phyloP scores from a whole-genome alignment of 73 alveolate species.

The Paramecium tetraurelia region DNA sequence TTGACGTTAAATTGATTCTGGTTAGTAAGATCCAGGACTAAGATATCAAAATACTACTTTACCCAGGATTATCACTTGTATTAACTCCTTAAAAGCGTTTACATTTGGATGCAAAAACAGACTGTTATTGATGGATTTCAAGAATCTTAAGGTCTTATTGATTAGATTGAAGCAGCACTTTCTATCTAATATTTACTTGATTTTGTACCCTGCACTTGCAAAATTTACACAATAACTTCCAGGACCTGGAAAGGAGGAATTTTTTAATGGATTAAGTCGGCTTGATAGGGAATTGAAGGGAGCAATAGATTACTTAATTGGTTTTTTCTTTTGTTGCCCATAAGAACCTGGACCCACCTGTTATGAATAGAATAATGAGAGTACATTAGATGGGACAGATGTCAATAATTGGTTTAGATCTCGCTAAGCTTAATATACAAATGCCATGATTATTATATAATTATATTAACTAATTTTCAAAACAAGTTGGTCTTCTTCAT shows the following conservation, averaged over 20 bases:
- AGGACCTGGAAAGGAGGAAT: background rate
- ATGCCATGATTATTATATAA: background rate
- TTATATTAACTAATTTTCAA: background rate
- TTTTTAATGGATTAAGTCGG: background rate
- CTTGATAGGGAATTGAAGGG: background rate
- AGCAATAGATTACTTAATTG: background rate
- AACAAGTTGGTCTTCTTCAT: conserved; percentile 11
- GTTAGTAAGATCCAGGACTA: conserved; percentile 29
- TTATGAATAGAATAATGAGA: background rate
- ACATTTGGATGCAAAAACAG: conserved; percentile 16
- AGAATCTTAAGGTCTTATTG: conserved; percentile 3
- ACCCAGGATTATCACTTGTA: conserved; percentile 1
- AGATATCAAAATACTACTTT: background rate
- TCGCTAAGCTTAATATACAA: conserved; percentile 25
- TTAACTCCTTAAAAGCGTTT: background rate
- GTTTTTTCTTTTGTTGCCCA: background rate
- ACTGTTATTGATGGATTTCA: background rate
- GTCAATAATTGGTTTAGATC: background rate
- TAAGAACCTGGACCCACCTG: conserved; percentile 27
- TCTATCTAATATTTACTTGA: background rate
- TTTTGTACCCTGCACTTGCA: background rate
- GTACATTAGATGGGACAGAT: conserved; percentile 9
- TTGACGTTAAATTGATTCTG: background rate
- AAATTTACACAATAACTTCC: conserved; percentile 19
- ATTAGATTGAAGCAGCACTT: background rate